Base-by-base conservation (phyloP, 768 basidiomycete species). In the Lactifluus echinatus region DNA sequence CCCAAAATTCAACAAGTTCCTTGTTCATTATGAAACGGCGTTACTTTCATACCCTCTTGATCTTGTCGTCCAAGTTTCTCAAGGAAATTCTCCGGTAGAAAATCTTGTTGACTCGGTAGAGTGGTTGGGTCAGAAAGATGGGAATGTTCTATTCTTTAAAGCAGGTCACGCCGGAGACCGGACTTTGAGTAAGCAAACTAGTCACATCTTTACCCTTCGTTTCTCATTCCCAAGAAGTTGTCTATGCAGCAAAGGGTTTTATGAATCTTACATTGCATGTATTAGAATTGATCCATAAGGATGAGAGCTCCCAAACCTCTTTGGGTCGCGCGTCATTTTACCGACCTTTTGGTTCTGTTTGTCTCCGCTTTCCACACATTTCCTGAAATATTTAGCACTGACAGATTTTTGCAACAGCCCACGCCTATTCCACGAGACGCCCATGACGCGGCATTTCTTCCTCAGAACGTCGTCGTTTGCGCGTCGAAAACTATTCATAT, bases 361-460 rank as follows among this genome's bases (percentile, higher is more conserved):
- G 79, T 65, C 19, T 36, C 15, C 10, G 15, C 36, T 65, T n/a
- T 36, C 15, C 10, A 14, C 36, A 21, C 34, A 46, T 57, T 56
- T 53, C 11, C 17, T 3, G 21, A 39, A 37, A 57, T 42, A 19
- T 5, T 31, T 6, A 28, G 19, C 8, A 11, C n/a, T 56, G 12
- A 53, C 40, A 10, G 14, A 1, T 59, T 39, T 49, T 15, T 17
- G 17, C 39, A 54, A 2, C 60, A 91, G 88, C 70, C 81, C 2
- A 78, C 84, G 11, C 84, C 81, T 61, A 76, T 91, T 46, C 84
- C 89, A 0, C 84, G 81, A 65, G 87, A 90, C 55, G 81, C 82
- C 0, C 76, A 78, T 53, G 77, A 82, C 53, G 72, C 89, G 26
- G 79, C 76, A 4, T 72, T 81, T 14, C 67, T 93, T 34, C 70